Evolutionary conservation across 2,329 filamentous ascomycete genomes (phyloP).

Genomic region (Neofusicoccum cordaticola): DNA sequence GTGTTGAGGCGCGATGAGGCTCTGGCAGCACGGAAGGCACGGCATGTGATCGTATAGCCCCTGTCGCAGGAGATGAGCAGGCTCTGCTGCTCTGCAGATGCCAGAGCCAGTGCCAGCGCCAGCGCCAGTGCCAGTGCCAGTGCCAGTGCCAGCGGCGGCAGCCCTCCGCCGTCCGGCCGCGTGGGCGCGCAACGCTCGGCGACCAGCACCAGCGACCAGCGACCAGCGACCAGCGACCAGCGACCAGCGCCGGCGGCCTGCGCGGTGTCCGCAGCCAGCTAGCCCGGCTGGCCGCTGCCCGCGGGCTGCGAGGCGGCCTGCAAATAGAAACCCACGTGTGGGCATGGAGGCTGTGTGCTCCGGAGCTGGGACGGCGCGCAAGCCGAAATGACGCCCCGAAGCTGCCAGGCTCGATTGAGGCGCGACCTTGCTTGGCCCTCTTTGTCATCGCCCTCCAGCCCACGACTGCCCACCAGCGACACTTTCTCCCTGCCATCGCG

Average conservation of each 20-base stretch:
- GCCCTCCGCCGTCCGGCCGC: no score
- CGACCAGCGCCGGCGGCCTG: no score
- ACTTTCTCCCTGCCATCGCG: slow-evolving; percentile 1
- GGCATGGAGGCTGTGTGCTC: background rate
- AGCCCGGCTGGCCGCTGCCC: no score
- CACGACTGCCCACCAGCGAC: background rate
- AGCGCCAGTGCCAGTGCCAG: no score
- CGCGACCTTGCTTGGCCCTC: slow-evolving; percentile 6
- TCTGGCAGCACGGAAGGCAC: slow-evolving; percentile 1
- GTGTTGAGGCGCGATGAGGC: background rate
- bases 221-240: no score
- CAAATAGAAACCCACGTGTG: slow-evolving; percentile 7
- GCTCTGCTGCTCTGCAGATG: no score
- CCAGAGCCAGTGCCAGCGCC: no score
- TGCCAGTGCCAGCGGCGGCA: no score
- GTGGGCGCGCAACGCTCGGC: no score
- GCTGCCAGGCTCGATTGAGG: slow-evolving; percentile 7
- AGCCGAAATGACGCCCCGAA: slow-evolving; percentile 3
- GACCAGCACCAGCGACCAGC: no score
- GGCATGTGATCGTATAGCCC: slow-evolving; percentile 12
- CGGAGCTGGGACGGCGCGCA: slow-evolving; percentile 4
- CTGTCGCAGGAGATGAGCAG: slow-evolving; percentile 2
- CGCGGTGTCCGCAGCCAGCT: no score
- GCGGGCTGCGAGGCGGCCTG: background rate
- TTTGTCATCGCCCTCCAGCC: background rate